Percentiles rank a stretch among this genome's conserved stretches.
Conservation (phyloP, 805 yeast species). For the Cyberlindnera xishuangbannaensis region DNA sequence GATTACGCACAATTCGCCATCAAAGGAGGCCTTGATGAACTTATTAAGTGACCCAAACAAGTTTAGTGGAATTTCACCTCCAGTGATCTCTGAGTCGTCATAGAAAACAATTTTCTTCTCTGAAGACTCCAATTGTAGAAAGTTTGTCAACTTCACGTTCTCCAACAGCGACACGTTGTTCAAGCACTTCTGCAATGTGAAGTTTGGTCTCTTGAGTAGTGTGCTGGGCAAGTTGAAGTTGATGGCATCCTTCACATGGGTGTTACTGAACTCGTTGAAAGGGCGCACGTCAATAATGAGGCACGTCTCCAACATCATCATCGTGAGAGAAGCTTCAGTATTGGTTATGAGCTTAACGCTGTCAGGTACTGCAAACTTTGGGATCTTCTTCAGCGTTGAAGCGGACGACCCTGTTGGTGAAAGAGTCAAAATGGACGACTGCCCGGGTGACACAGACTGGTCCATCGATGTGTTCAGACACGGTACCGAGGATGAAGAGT, state of each 20-base stretch:
- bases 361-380: constrained; percentile 14
- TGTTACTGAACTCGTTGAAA: constrained; percentile 60
- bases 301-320: constrained; percentile 18
- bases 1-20: constrained; percentile 37
- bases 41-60: constrained; percentile 44
- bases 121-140: constrained; percentile 20
- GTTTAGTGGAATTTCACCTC: constrained; percentile 30
- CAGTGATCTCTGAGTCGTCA: constrained; percentile 17
- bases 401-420: constrained; percentile 7
- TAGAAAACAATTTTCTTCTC: constrained; percentile 17
- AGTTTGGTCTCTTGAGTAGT: constrained; percentile 66
- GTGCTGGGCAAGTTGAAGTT: constrained; percentile 91
- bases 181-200: constrained; percentile 56
- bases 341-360: constrained; percentile 9
- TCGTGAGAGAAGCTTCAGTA: constrained; percentile 4
- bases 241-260: constrained; percentile 55
- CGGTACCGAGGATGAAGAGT: constrained; percentile 16
- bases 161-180: constrained; percentile 54
- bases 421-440: constrained; percentile 4
- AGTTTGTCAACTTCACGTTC: constrained; percentile 34
- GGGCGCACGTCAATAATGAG: constrained; percentile 78
- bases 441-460: constrained; percentile 4
- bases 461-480: constrained; percentile 1
- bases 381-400: constrained; percentile 9
- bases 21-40: constrained; percentile 36